Evolutionary conservation across 2,329 filamentous ascomycete genomes (phyloP), one percentile per base, ranked within the genome.

Genomic region (Fusarium pininemorale): DNA sequence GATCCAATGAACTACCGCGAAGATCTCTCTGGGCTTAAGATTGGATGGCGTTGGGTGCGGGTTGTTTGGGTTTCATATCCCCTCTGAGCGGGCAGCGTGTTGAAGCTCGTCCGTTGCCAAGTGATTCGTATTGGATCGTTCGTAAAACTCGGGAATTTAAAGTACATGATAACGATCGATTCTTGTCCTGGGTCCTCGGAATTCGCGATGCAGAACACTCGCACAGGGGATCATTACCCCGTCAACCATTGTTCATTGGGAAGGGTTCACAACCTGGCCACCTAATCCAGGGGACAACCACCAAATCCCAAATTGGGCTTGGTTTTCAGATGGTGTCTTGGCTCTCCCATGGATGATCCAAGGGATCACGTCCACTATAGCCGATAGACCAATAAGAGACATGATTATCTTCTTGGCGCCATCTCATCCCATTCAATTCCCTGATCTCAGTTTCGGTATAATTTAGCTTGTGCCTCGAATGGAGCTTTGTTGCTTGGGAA

Each of bases 1-100:
- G 55, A 69, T 44, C 41, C 54, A 63, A 61, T 58, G 32, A 66
- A 73, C 67, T 37, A 50, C 44, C 35, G 20, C 35, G 58, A 69
- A 72, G 53, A 66, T 73, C 61, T 60, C 55, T 42, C 47, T 50
- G 48, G 39, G 30, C 51, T 65, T 66, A 72, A 77, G 51, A 77
- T 77, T 77, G 51, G 65, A 70, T 56, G 63, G 67, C 61, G 59
- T 64, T 53, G 18, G 38, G 39, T 60, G 73, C 72, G 75, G 72
- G 55, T 45, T 72, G 44, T 35, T 47, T 26, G 45, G 58, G 66
- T 77, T 78, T 74, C 74, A 74, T 55, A 39, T 64, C 51, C 50
- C 53, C 50, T 66, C 53, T 22, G n/a, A 16, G 24, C 20, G 51
- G n/a, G 20, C 24, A 38, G 42, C 32, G n/a, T 12, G 26, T 30